These are phyloP conservation scores for Senna tora DNA, from an alignment of 306 rosid genomes.

Conservation along the genomic window DNA sequence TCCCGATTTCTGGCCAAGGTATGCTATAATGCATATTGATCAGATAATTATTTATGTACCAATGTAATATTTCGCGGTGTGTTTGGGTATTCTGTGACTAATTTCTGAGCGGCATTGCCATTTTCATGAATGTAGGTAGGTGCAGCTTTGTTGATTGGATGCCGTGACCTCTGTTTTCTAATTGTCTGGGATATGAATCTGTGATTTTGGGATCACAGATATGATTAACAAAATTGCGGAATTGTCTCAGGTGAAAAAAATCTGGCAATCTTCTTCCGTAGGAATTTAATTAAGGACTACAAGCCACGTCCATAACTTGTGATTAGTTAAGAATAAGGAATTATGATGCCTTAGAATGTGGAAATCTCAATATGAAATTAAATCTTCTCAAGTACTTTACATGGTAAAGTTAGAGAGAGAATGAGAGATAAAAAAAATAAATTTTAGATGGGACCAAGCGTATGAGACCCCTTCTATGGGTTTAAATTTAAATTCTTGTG, in stretches of 20 bases:
- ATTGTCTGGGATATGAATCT: conserved; percentile 39
- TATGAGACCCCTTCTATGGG: no score
- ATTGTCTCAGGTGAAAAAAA: conserved; percentile 57
- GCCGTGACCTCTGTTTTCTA: conserved; percentile 31
- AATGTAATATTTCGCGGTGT: no score
- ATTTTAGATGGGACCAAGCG: no score
- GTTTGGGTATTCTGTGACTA: neutral
- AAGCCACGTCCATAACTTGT: neutral
- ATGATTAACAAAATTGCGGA: conserved; percentile 62
- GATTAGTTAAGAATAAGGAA: neutral
- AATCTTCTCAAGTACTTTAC: no score
- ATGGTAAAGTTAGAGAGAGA: no score
- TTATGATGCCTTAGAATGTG: neutral
- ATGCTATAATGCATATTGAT: conserved; percentile 17
- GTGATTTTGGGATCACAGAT: conserved; percentile 50
- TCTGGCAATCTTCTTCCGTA: neutral
- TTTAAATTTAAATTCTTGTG: no score
- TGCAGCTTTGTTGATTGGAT: conserved; percentile 33
- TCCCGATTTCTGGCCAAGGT: conserved; percentile 4
- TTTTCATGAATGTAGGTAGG: conserved; percentile 38
- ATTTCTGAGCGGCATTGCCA: conserved; percentile 37
- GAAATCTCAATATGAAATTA: neutral
- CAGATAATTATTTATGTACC: no score
- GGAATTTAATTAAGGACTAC: no score
- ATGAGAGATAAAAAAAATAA: no score